Evolutionary conservation across 2,329 filamentous ascomycete genomes (phyloP).

Genomic region (Passalora sequoiae): DNA sequence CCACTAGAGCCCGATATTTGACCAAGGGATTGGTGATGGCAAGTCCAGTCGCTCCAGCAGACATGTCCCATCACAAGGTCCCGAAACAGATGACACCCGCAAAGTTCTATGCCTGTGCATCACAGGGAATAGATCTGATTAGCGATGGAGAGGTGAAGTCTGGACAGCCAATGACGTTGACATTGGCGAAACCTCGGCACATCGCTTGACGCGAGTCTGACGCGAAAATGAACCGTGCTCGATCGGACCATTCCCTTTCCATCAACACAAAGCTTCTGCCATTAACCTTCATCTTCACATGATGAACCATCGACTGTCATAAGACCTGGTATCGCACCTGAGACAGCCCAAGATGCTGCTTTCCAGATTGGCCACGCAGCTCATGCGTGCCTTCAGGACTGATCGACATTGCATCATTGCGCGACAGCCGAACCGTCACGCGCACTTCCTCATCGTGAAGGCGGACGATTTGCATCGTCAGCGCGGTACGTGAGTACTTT

Average conservation of each 20-base stretch:
- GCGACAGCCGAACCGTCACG: not conserved
- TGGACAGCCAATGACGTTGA: no score
- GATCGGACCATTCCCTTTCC: no score
- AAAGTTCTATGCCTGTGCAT: conserved; percentile 5
- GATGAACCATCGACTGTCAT: no score
- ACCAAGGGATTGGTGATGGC: conserved; percentile 64
- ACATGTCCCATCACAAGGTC: conserved; percentile 17
- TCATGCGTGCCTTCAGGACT: no score
- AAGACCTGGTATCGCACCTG: no score
- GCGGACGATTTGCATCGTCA: not conserved
- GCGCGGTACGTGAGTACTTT: not conserved
- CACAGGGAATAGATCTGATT: not conserved
- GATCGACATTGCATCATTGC: not conserved
- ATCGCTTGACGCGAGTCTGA: no score
- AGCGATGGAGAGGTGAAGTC: not conserved
- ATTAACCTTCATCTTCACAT: no score
- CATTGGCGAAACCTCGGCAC: no score
- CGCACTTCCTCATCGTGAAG: not conserved
- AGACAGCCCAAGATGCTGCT: no score
- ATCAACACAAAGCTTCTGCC: no score
- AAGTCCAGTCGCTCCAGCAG: conserved; percentile 33
- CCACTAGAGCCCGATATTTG: conserved; percentile 67
- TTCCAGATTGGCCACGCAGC: no score
- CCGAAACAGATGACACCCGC: not conserved
- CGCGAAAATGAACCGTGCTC: no score